Percentiles rank a stretch among this genome's conserved stretches.
phyloP scores from a whole-genome alignment of 805 yeast genomes.

The Wickerhamiella domercqiae region DNA sequence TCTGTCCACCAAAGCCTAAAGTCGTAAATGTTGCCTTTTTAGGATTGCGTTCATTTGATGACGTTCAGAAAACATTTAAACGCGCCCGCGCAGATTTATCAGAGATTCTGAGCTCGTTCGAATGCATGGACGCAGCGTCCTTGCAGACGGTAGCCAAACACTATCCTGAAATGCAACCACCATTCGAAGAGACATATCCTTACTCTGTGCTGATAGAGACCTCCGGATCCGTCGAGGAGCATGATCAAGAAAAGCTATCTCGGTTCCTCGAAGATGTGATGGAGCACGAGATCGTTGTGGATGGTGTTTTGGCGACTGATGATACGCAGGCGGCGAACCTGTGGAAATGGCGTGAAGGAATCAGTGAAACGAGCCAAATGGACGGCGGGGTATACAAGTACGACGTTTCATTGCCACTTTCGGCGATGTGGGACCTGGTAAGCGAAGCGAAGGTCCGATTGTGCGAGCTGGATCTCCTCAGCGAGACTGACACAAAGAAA shows the following conservation, averaged over 20 bases:
- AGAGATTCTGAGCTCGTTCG: constrained; percentile 82
- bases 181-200: constrained; percentile 71
- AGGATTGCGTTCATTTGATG: constrained; percentile 64
- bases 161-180: constrained; percentile 40
- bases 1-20: constrained; percentile 79
- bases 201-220: constrained; percentile 89
- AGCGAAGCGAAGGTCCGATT: constrained; percentile 58
- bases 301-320: constrained; percentile 93
- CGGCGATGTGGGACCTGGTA: constrained; percentile 66
- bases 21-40: constrained; percentile 76
- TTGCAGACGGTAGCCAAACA: constrained; percentile 40
- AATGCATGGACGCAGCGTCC: constrained; percentile 57
- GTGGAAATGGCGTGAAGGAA: constrained; percentile 93
- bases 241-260: constrained; percentile 83
- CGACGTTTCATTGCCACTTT: constrained; percentile 83
- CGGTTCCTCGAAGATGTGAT: constrained; percentile 66
- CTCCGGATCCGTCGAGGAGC: constrained; percentile 87
- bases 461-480: constrained; percentile 39
- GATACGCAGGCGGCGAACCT: constrained; percentile 68
- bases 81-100: constrained; percentile 64
- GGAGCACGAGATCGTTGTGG: constrained; percentile 73
- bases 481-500: constrained; percentile 37
- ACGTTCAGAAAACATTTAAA: constrained; percentile 65
- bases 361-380: constrained; percentile 75
- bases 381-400: constrained; percentile 95